Evolutionary conservation across 177 flowering plant genomes (phyloP), one percentile per base, ranked within the genome.

Genomic region (Tripterygium wilfordii): DNA sequence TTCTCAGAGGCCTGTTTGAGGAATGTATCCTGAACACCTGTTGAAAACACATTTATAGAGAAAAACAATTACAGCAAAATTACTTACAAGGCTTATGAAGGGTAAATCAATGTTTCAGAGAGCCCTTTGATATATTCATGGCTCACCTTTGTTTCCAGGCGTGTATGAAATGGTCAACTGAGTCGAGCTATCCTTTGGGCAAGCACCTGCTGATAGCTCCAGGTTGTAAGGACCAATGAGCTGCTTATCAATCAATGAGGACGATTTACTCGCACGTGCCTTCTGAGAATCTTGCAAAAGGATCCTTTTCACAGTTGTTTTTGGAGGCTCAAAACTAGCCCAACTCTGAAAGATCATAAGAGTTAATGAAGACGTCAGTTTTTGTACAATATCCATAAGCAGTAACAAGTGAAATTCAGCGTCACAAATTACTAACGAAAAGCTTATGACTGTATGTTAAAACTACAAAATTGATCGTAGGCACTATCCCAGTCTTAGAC

Each of bases 271-370:
- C 28, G 22, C 25, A 26, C 38, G 56, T 16, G n/a, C 53, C 61
- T 57, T 72, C 36, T 56, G 58, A 26, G 16, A 49, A 49, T 80
- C 85, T 48, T 57, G 80, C 63, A 73, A 27, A 48, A 68, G 55
- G 53, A 72, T 58, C 66, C 98, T 80, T 58, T 78, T 77, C 1
- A 92, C 77, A 56, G 84, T 86, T 53, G 95, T 82, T 61, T 78
- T 88, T 49, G 83, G 69, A 62, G 98, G 89, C 58, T 84, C 89
- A 70, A 69, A 80, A 52, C 67, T 70, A 42, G 79, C 76, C 89
- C 76, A 79, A 41, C 71, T 80, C 98, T 92, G 80, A 68, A 36
- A 53, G 55, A 5, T 27, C 37, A 37, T 30, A 27, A 36, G 9
- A 37, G 30, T 17, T 5, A n/a, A 27, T 30, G 17, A 10, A 54